Base-by-base conservation (phyloP, 345 rosid genomes). In the Trapa bicornis region DNA sequence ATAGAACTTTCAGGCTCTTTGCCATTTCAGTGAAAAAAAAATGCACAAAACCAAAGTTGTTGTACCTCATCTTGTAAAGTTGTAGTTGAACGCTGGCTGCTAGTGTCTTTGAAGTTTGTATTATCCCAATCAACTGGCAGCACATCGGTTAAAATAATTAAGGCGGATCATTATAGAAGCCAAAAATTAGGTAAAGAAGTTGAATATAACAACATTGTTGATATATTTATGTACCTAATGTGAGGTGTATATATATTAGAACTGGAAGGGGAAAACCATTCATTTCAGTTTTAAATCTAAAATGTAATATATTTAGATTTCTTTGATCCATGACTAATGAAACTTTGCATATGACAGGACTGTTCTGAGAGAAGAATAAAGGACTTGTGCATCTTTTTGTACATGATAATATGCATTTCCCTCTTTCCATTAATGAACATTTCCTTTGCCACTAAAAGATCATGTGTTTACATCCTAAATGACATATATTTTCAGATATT, bases 1-100 rank as follows among this genome's bases (percentile, higher is more conserved):
- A 60, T 22, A 15, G 14, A 64, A 45, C 42, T 52, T 53, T 54
- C 2, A 67, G 36, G 15, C 22, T 57, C 65, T 3, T 3, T 42
- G 32, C 3, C 3, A 22, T n/a, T 16, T 17, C 38, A 47, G 10
- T 33, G 29, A 68, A 58, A 14, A 68, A 41, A 38, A 53, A 67
- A 29, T 29, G 37, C 17, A 0, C 38, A 35, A 8, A 12, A 68
- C 42, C 56, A 32, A n/a, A 37, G 54, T 50, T 52, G 41, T 48
- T 77, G 56, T 76, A 87, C 98, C 91, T 89, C 96, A 77, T 92
- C 92, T 75, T 89, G 91, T 66, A 88, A 78, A 77, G 87, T 86
- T 65, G 96, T 87, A 66, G 79, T 70, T 64, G 96, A 82, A 15
- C 77, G 85, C 62, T 81, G 84, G 65, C 53, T 78, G 45, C 84